phyloP scores from a whole-genome alignment of 2,329 filamentous ascomycete species.

The Ramularia collo-cygni region DNA sequence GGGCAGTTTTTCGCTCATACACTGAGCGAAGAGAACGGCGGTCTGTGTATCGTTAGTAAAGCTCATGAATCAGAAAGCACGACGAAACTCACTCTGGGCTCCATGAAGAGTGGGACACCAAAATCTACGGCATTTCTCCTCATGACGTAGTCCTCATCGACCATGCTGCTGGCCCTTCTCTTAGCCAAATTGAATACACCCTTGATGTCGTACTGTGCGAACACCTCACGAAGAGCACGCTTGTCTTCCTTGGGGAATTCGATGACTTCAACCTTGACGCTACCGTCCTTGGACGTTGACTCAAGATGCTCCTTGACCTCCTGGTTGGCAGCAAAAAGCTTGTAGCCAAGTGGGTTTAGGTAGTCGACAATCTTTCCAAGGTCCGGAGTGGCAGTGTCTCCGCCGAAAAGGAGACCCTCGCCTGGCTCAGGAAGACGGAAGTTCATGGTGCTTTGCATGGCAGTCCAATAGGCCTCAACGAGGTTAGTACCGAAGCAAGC shows the following conservation, averaged over 20 bases:
- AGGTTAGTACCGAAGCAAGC: constrained; percentile 97
- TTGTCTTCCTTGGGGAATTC: constrained; percentile 97
- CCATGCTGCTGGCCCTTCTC: constrained; percentile 70
- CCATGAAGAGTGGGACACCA: constrained; percentile 95
- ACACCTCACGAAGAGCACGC: constrained; percentile 86
- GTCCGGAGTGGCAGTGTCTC: constrained; percentile 64
- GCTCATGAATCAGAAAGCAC: neutral
- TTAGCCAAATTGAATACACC: constrained; percentile 93
- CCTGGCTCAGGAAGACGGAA: constrained; percentile 93
- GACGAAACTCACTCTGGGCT: constrained; percentile 69
- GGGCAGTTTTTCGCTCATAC: constrained; percentile 94
- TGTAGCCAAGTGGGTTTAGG: constrained; percentile 84
- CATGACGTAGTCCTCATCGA: constrained; percentile 98
- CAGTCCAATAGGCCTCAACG: constrained; percentile 95
- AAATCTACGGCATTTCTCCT: constrained; percentile 92
- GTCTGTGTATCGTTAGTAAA: constrained; percentile 52
- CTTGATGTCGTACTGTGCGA: constrained; percentile 92
- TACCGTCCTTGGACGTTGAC: constrained; percentile 54
- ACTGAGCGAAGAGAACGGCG: constrained; percentile 89
- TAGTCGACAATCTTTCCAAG: constrained; percentile 79
- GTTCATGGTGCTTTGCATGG: constrained; percentile 96
- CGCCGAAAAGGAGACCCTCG: constrained; percentile 90
- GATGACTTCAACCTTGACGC: constrained; percentile 74
- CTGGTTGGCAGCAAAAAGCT: constrained; percentile 78
- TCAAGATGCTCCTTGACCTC: constrained; percentile 81